phyloP scores from a whole-genome alignment of 257 asterid species.

The Solanum tacnaense region DNA sequence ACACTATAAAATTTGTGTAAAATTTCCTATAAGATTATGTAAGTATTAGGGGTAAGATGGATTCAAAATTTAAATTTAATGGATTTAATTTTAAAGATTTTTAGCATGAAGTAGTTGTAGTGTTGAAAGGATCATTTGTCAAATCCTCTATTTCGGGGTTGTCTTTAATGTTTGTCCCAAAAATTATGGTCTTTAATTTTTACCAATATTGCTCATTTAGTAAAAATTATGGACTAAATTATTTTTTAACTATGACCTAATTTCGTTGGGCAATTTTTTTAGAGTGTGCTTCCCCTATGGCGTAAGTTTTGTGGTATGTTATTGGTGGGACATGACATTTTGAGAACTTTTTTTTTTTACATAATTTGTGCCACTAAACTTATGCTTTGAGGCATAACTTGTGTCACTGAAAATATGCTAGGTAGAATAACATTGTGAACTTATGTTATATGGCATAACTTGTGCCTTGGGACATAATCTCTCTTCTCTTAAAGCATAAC shows the following conservation, averaged over 20 bases:
- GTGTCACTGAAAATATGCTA: not conserved
- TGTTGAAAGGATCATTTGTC: not conserved
- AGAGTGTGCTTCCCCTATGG: no score
- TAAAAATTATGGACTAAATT: not conserved
- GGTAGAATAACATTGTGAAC: not conserved
- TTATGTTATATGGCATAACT: not conserved
- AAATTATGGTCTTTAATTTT: not conserved
- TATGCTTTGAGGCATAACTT: no score
- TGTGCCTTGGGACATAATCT: not conserved
- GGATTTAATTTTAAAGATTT: no score
- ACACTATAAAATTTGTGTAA: no score
- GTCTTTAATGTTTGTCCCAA: not conserved
- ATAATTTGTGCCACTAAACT: not conserved
- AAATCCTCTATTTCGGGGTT: not conserved
- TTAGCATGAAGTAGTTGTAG: not conserved
- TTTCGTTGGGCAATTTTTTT: not conserved
- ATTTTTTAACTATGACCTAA: not conserved
- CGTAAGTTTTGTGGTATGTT: not conserved
- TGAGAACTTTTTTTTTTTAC: not conserved
- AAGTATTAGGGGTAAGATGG: not conserved
- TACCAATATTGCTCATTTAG: not conserved
- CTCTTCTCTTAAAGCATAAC: no score
- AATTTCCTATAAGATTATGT: no score
- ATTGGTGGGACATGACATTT: no score
- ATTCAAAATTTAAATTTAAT: no score